Percentiles rank a stretch among this genome's conserved stretches.
These are phyloP conservation scores for Candida berthetii DNA, from an alignment of 805 yeast species.

Conservation along the genomic window DNA sequence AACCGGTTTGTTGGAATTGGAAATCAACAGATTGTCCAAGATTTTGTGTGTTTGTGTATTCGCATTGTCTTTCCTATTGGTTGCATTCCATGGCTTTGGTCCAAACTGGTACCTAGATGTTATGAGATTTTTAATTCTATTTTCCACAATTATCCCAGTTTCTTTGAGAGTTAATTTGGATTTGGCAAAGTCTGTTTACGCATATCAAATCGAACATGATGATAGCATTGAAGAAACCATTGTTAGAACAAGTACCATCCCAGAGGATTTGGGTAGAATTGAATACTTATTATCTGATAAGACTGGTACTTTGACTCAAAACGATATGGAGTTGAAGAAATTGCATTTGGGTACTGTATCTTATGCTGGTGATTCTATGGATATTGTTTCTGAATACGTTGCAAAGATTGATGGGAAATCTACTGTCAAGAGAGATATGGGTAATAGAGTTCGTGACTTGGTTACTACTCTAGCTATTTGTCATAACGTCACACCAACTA, in stretches of 20 bases:
- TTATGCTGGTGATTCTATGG: slow-evolving; percentile 88
- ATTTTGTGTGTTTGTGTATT: slow-evolving; percentile 86
- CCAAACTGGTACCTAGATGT: slow-evolving; percentile 84
- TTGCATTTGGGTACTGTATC: slow-evolving; percentile 90
- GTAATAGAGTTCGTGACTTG: slow-evolving; percentile 72
- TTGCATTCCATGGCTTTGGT: slow-evolving; percentile 72
- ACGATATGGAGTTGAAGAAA: slow-evolving; percentile 95
- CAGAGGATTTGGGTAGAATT: slow-evolving; percentile 94
- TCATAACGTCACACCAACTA: slow-evolving; percentile 94
- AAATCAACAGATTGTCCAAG: slow-evolving; percentile 83
- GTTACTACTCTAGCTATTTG: slow-evolving; percentile 85
- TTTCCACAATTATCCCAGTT: slow-evolving; percentile 95
- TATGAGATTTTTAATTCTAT: slow-evolving; percentile 83
- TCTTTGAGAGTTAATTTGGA: slow-evolving; percentile 91
- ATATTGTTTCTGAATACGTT: slow-evolving; percentile 72
- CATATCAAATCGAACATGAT: slow-evolving; percentile 92
- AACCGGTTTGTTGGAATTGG: slow-evolving; percentile 84
- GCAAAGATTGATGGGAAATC: slow-evolving; percentile 15
- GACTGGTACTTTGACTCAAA: slow-evolving; percentile 96
- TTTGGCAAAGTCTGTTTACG: slow-evolving; percentile 92
- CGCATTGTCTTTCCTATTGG: slow-evolving; percentile 66
- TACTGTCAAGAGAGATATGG: slow-evolving; percentile 58
- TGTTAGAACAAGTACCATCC: slow-evolving; percentile 95
- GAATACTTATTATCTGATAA: slow-evolving; percentile 91
- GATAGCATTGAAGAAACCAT: slow-evolving; percentile 73